phyloP scores from a whole-genome alignment of 805 yeast genomes.

The Brettanomyces bruxellensis region DNA sequence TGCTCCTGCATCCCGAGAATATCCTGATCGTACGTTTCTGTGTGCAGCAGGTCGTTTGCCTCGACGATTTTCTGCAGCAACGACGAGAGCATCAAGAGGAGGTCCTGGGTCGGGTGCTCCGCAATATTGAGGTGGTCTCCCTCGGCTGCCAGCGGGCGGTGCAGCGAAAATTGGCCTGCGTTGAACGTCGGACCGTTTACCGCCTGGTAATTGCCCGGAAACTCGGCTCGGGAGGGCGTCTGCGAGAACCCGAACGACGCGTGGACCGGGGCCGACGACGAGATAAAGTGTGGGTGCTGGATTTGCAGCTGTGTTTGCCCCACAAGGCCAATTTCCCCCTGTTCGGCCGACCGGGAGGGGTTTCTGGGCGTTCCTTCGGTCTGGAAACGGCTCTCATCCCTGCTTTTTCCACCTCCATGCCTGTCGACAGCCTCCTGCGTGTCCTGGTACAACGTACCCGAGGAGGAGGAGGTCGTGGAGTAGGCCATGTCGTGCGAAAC shows the following conservation, averaged over 20 bases:
- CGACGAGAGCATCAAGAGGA: conserved; percentile 78
- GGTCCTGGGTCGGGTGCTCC: conserved; percentile 71
- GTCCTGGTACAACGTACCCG: conserved; percentile 23
- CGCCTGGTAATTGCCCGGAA: neutral
- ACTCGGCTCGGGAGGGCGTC: conserved; percentile 1
- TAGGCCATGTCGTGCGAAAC: conserved; percentile 41
- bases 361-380: neutral
- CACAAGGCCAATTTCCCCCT: neutral
- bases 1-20: neutral
- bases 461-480: conserved; percentile 26
- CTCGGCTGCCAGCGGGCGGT: neutral
- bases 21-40: conserved; percentile 40
- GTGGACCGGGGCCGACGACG: conserved; percentile 11
- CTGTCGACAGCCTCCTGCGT: conserved; percentile 16
- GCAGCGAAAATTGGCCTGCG: conserved; percentile 1
- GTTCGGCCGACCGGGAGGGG: neutral
- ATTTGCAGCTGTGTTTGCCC: conserved; percentile 2
- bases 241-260: conserved; percentile 4
- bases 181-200: neutral
- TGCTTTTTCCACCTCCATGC: no score
- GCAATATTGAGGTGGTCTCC: conserved; percentile 64
- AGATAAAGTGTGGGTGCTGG: conserved; percentile 10
- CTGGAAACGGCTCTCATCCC: neutral
- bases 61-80: conserved; percentile 79
- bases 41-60: conserved; percentile 78